These are phyloP conservation scores for Colletotrichum sp. DNA, from an alignment of 2,329 filamentous ascomycete genomes.

Conservation along the genomic window DNA sequence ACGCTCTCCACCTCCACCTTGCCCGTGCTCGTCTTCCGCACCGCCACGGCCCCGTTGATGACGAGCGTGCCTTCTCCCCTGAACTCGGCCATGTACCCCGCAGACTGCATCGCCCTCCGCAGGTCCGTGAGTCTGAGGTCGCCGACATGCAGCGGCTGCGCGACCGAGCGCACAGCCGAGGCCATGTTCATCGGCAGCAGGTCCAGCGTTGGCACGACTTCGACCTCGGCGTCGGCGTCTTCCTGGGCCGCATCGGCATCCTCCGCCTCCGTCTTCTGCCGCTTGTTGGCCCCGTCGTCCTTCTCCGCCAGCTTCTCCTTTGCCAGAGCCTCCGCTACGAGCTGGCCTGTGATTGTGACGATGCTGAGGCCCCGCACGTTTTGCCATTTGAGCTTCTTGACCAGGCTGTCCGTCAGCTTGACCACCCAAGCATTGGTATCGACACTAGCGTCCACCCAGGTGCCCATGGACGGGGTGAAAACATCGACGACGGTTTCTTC, in stretches of 20 bases:
- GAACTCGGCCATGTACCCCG: slow-evolving; percentile 89
- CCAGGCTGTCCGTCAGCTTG: slow-evolving; percentile 82
- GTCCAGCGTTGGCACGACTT: slow-evolving; percentile 54
- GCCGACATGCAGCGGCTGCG: slow-evolving; percentile 91
- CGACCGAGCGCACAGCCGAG: slow-evolving; percentile 75
- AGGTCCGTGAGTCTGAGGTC: slow-evolving; percentile 90
- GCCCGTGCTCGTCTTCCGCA: slow-evolving; percentile 86
- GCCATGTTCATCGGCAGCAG: slow-evolving; percentile 64
- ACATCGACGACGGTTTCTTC: slow-evolving; percentile 68
- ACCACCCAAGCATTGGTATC: slow-evolving; percentile 98
- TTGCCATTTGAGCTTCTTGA: slow-evolving; percentile 92
- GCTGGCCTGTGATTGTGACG: slow-evolving; percentile 85
- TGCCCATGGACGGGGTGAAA: slow-evolving; percentile 79
- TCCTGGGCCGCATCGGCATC: slow-evolving; percentile 18
- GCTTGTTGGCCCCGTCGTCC: slow-evolving; percentile 52
- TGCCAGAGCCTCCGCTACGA: slow-evolving; percentile 42
- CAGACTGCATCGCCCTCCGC: slow-evolving; percentile 79
- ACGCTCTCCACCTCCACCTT: slow-evolving; percentile 87
- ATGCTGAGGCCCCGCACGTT: slow-evolving; percentile 88
- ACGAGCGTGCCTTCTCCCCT: slow-evolving; percentile 90
- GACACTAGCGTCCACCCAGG: slow-evolving; percentile 84
- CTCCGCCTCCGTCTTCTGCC: slow-evolving; percentile 48
- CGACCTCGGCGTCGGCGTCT: slow-evolving; percentile 15
- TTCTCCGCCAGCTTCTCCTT: slow-evolving; percentile 48
- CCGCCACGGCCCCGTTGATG: slow-evolving; percentile 85